phyloP scores from a whole-genome alignment of 1,284 basidiomycete genomes.

The Cryptococcus hybrid region DNA sequence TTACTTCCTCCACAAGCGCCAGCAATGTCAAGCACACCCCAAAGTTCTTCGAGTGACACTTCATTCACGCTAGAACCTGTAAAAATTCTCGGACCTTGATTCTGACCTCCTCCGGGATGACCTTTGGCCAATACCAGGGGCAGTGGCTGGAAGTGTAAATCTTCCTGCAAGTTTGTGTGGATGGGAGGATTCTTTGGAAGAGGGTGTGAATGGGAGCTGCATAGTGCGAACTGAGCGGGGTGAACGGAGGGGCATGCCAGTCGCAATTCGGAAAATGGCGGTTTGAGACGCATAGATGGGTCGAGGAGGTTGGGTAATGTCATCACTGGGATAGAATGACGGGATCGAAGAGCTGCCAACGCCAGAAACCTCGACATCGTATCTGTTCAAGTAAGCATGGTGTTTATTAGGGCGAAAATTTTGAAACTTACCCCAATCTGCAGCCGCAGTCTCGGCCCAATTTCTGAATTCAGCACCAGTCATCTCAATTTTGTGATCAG shows the following conservation, averaged over 20 bases:
- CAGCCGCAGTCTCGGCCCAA: slow-evolving; percentile 64
- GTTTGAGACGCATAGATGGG: slow-evolving; percentile 65
- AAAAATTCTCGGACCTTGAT: slow-evolving; percentile 58
- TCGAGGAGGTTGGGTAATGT: slow-evolving; percentile 15
- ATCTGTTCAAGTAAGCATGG: slow-evolving; percentile 5
- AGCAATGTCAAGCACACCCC: slow-evolving; percentile 63
- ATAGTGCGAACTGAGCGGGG: slow-evolving; percentile 48
- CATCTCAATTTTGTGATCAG: slow-evolving; percentile 94
- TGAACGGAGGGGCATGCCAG: slow-evolving; percentile 43
- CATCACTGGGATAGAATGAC: slow-evolving; percentile 38
- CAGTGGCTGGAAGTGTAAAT: slow-evolving; percentile 54
- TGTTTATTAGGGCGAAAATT: too few species aligned
- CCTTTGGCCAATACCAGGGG: slow-evolving; percentile 36
- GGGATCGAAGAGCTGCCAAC: slow-evolving; percentile 47
- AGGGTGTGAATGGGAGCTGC: slow-evolving; percentile 46
- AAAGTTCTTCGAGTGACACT: slow-evolving; percentile 63
- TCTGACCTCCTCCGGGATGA: slow-evolving; percentile 54
- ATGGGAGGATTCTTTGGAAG: slow-evolving; percentile 32
- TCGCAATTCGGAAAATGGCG: slow-evolving; percentile 60
- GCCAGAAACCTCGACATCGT: slow-evolving; percentile 46
- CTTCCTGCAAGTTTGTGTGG: slow-evolving; percentile 54
- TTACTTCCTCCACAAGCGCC: slow-evolving; percentile 62
- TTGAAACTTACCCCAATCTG: slow-evolving; percentile 55
- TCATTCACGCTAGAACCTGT: slow-evolving; percentile 54
- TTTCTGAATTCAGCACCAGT: slow-evolving; percentile 70